phyloP scores from a whole-genome alignment of 208 protist genomes.

The Vickermania ingenoplastis region DNA sequence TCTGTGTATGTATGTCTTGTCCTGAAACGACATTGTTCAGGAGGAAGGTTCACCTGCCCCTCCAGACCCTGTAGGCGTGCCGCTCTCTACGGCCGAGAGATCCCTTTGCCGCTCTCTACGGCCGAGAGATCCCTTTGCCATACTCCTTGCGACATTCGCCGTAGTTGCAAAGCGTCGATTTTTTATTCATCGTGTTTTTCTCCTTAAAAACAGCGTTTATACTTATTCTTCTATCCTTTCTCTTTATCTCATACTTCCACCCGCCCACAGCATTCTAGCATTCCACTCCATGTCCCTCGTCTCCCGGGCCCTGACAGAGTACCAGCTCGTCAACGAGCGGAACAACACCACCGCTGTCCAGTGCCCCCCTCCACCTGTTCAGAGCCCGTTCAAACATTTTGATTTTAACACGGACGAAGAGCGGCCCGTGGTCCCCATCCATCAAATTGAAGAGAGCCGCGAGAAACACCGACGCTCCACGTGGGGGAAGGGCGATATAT shows the following conservation, averaged over 20 bases:
- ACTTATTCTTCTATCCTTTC: no score
- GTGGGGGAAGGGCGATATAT: slow-evolving; percentile 7
- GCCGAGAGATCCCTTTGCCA: no score
- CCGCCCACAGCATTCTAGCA: no score
- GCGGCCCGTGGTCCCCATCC: slow-evolving; percentile 16
- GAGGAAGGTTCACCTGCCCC: no score
- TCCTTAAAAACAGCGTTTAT: no score
- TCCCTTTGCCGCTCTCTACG: no score
- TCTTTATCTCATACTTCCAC: no score
- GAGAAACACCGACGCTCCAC: slow-evolving; percentile 18
- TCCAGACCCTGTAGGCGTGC: no score
- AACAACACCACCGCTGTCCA: not conserved
- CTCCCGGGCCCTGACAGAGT: not conserved
- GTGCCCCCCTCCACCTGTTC: not conserved
- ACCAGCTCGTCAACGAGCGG: not conserved
- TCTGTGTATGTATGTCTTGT: slow-evolving; percentile 4
- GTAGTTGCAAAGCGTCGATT: no score
- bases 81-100: no score
- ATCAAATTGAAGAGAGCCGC: slow-evolving; percentile 25
- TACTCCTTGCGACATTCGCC: no score
- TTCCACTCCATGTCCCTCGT: not conserved
- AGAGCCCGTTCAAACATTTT: slow-evolving; percentile 15
- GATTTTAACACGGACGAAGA: slow-evolving; percentile 36
- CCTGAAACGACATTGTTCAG: not conserved
- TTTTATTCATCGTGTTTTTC: no score